Base-by-base conservation (phyloP, 495 filamentous ascomycete species). In the Pseudevernia furfuracea region DNA sequence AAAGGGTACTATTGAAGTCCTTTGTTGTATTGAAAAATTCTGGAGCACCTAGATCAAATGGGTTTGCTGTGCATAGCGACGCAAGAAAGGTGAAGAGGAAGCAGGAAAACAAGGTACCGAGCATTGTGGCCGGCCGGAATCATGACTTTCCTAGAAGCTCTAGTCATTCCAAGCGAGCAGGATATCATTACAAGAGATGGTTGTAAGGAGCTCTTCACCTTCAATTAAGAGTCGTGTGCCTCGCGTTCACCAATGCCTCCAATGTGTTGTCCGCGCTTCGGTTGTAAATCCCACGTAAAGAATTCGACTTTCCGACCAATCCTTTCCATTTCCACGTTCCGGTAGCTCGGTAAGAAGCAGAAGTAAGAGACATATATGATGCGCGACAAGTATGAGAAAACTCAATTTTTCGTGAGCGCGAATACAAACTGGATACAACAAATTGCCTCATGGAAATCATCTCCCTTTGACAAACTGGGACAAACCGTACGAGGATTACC, bases 221-320 rank as follows among this genome's bases (percentile, higher is more conserved):
- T 8, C 28, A 7, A 19, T 5, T 32, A 34, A 21, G 0, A n/a
- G 52, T 55, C 52, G 14, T 34, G 15, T 21, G 48, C 48, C 48
- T 52, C 48, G 7, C 4, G 25, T 30, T 30, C 48, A 14, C 7
- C 9, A 49, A 14, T 9, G 3, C 23, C 46, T 49, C 46, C 46
- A 49, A 49, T 49, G 46, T 49, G n/a, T 49, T 49, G 46, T 23
- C 12, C 12, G 48, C 48, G 48, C 48, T 52, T 52, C 23, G 48
- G 25, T 17, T 30, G 52, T 34, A 30, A 55, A 7, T 15, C 52
- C 52, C 30, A 19, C 28, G 30, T 34, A 55, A 55, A 32, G 25
- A 4, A 34, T 23, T 30, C 52, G 52, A 34, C 17, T 55, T 55
- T 19, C 30, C 52, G 52, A 30, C 49, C 23, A 11, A 17, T 52